These are phyloP conservation scores for Suillus cothurnatus DNA, from an alignment of 768 basidiomycete species.

Conservation along the genomic window DNA sequence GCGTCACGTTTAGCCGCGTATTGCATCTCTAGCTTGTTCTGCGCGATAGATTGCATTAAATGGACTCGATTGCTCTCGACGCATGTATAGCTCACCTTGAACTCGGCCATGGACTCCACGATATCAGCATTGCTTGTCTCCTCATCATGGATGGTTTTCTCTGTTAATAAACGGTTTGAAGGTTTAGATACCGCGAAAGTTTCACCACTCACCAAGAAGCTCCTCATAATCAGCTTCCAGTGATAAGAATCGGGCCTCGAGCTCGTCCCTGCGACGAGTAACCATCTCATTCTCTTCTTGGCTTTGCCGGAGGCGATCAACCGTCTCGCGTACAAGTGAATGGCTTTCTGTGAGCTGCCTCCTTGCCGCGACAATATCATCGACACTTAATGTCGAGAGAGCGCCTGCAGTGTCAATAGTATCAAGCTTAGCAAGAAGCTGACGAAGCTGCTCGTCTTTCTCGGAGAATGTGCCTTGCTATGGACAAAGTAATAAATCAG, in stretches of 20 bases:
- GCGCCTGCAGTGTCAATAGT: constrained; percentile 65
- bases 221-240: constrained; percentile 97
- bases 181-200: constrained; percentile 1
- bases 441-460: constrained; percentile 91
- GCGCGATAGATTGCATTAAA: constrained; percentile 10
- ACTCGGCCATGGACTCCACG: constrained; percentile 82
- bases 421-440: constrained; percentile 83
- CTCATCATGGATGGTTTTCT: constrained; percentile 91
- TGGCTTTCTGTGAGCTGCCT: constrained; percentile 91
- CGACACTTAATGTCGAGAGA: constrained; percentile 60
- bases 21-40: constrained; percentile 95
- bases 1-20: constrained; percentile 93
- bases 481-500: constrained; percentile 12
- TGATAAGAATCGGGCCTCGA: constrained; percentile 77
- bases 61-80: constrained; percentile 2
- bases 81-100: constrained; percentile 63
- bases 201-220: constrained; percentile 69
- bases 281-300: constrained; percentile 94
- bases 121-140: constrained; percentile 83
- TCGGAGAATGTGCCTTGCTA: constrained; percentile 94
- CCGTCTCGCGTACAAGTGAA: constrained; percentile 79
- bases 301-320: constrained; percentile 85
- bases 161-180: constrained; percentile 41
- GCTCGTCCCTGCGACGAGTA: constrained; percentile 77
- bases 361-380: constrained; percentile 81